A percentile compares a stretch with the other conserved stretches of the same genome.
These are phyloP conservation scores for Potentilla sterilis DNA, from an alignment of 306 rosid species.

Conservation along the genomic window DNA sequence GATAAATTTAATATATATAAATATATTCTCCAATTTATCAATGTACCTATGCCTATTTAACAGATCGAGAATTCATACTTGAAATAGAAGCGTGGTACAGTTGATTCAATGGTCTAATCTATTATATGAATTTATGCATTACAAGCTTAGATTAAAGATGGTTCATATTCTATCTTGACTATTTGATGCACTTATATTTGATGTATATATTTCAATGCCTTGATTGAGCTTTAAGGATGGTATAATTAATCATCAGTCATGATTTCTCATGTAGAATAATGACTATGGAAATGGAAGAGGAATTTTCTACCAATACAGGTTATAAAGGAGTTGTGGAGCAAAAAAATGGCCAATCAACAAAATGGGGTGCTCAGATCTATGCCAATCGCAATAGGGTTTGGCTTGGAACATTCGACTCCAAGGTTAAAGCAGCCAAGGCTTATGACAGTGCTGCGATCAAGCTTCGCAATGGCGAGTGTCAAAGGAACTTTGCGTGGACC, in stretches of 20 bases:
- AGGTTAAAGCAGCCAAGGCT: slow-evolving; percentile 37
- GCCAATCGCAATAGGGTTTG: slow-evolving; percentile 31
- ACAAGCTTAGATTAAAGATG: not conserved
- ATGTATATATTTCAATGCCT: too few relatives aligned
- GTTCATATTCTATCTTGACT: not conserved
- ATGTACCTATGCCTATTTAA: too few relatives aligned
- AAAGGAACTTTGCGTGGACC: slow-evolving; percentile 37
- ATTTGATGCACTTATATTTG: not conserved
- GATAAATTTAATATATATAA: not conserved
- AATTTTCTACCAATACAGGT: slow-evolving; percentile 5
- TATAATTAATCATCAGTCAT: too few relatives aligned
- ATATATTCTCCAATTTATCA: not conserved
- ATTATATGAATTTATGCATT: not conserved
- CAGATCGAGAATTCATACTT: not conserved
- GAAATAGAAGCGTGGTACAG: not conserved
- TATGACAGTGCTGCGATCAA: slow-evolving; percentile 41
- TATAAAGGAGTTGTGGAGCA: slow-evolving; percentile 32
- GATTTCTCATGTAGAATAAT: too few relatives aligned
- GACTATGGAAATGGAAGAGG: too few relatives aligned
- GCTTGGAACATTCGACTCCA: slow-evolving; percentile 37
- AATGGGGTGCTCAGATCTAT: slow-evolving; percentile 44
- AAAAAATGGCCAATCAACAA: slow-evolving; percentile 21
- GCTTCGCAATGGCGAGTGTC: slow-evolving; percentile 30
- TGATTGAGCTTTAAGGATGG: too few relatives aligned
- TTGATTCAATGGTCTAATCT: not conserved